Evolutionary conservation across 805 yeast genomes (phyloP), one percentile per base, ranked within the genome.

Genomic region (Yamadazyma sp.): DNA sequence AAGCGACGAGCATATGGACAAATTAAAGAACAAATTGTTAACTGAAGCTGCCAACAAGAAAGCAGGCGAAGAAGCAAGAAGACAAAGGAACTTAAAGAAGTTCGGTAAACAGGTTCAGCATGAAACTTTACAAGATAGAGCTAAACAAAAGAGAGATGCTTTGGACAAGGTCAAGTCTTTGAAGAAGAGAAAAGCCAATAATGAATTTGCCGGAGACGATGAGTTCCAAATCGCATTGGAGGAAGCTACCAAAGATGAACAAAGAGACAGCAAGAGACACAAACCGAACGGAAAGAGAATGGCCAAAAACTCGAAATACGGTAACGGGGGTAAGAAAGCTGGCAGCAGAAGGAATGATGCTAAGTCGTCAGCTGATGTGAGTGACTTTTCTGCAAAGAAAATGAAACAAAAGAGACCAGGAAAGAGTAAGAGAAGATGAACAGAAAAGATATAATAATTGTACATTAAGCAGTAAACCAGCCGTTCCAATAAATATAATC

Each of bases 1-100:
- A 70, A 82, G 90, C 38, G 99, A 93, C 62, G 96, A 88, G 61
- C 99, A 93, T 64, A 93, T 93, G 99, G 96, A 88, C 56, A 86
- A 80, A 64, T 75, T 93, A 57, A 89, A 87, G 72, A 67, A 71
- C 54, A 88, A 86, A 64, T 73, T 91, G 51, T 72, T 89, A 29
- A 75, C 78, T 47, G 96, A 88, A 59, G 84, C 83, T 20, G 73
- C 82, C 40, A 84, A 83, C 60, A 87, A 87, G 78, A 85, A 84
- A 64, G 96, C 95, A 1, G 75, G 89, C 38, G 91, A 86, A 64
- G 96, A 89, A 37, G 95, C 97, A 20, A 85, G 86, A 71, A 84
- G 84, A 64, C 98, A 91, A 71, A 81, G 99, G 66, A 82, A 84
- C 47, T 77, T 91, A 60, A 91, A 91, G 83, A 91, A 91, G 71